Base-by-base conservation (phyloP, 768 basidiomycete genomes). In the Macrolepiota dolichaula region DNA sequence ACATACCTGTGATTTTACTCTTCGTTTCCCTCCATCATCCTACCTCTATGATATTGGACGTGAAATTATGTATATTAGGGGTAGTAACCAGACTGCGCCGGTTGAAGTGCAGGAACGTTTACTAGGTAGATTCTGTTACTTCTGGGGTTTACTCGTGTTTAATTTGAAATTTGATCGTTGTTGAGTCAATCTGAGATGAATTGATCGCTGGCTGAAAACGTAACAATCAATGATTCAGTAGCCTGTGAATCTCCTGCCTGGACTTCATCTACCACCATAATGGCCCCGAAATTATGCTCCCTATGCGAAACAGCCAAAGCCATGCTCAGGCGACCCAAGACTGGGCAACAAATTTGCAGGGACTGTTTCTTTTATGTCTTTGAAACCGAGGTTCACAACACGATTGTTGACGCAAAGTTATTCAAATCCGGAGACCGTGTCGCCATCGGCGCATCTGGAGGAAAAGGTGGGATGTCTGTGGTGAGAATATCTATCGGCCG, bases 381-480 rank as follows among this genome's bases (percentile, higher is more conserved):
- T 68, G 97, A 99, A 79, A 96, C 94, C 0, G 97, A 99, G 72
- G 89, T 99, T 29, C 97, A 99, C 77, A 90, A 96, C 71, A 98
- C 97, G 0, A 98, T 98, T 70, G 86, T 79, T 5, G 83, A 92
- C 68, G 84, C 92, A 11, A 78, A 79, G 58, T 79, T 99, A 3
- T 99, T 99, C 80, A 87, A 86, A 69, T 80, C 86, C 11, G 94
- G 96, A 36, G 94, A 99, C 75, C 81, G 85, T 64, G 94, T 99
- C 40, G 97, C 97, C 25, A 98, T 99, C 62, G 97, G 97, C 35
- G 97, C 97, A 56, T 97, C 94, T 55, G 97, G 97, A 50, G 97
- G 97, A 49, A 99, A 99, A 84, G 96, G 96, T 93, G 79, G 25
- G 55, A 40, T 37, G 3, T 24, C 46, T 15, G 58, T 19, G 27